phyloP scores from a whole-genome alignment of 2,329 filamentous ascomycete genomes.

The Teratosphaeria epicoccoides region DNA sequence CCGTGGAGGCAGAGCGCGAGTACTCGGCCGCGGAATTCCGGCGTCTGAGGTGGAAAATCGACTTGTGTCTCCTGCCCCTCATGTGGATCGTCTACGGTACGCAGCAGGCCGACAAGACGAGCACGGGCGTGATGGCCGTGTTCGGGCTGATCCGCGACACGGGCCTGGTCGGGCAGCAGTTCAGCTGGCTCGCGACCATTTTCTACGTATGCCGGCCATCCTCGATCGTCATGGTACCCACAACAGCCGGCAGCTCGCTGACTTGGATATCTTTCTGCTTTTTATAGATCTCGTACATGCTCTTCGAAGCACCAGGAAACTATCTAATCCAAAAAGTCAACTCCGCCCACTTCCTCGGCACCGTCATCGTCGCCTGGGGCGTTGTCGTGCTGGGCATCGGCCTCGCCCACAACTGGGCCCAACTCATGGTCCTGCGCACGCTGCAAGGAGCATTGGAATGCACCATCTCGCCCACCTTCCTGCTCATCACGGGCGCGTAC shows the following conservation, averaged over 20 bases:
- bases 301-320: slow-evolving; percentile 7
- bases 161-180: slow-evolving; percentile 6
- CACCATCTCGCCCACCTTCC: slow-evolving; percentile 4
- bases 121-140: slow-evolving; percentile 5
- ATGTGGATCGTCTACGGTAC: slow-evolving; percentile 40
- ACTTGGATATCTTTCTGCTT: neutral
- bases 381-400: slow-evolving; percentile 9
- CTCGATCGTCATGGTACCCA: too few species aligned
- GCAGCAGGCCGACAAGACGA: slow-evolving; percentile 32
- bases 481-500: neutral
- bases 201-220: slow-evolving; percentile 3
- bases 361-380: slow-evolving; percentile 6
- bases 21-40: neutral
- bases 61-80: slow-evolving; percentile 33
- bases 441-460: slow-evolving; percentile 7
- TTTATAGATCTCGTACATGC: slow-evolving; percentile 3
- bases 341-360: slow-evolving; percentile 6
- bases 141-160: slow-evolving; percentile 5
- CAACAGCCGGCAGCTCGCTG: too few species aligned
- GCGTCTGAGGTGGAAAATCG: slow-evolving; percentile 24
- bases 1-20: neutral
- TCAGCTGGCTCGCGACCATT: slow-evolving; percentile 7
- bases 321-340: slow-evolving; percentile 8
- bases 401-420: slow-evolving; percentile 7
- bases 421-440: slow-evolving; percentile 6